Evolutionary conservation across 306 rosid species (phyloP).

Genomic region (Fagus crenata): DNA sequence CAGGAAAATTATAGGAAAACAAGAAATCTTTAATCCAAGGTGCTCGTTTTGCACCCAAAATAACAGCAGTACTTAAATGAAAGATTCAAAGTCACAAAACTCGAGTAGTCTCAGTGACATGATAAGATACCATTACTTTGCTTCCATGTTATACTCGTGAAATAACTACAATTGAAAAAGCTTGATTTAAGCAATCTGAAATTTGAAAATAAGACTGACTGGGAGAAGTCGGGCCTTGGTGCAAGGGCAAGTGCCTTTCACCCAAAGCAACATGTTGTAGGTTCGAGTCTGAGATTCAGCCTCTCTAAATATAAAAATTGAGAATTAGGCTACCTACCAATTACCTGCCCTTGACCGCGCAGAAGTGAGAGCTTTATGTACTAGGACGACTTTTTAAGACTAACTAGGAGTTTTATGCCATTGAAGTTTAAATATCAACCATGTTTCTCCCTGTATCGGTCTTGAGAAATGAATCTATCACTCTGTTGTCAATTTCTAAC

Average conservation of each 20-base stretch:
- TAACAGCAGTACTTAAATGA: background rate
- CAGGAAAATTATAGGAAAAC: constrained; percentile 1
- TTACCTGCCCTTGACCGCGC: too few species aligned
- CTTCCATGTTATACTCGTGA: too few species aligned
- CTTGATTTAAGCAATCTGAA: background rate
- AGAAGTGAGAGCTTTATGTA: too few species aligned
- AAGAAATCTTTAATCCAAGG: constrained; percentile 6
- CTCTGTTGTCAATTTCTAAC: background rate
- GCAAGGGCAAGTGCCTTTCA: too few species aligned
- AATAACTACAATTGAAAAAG: too few species aligned
- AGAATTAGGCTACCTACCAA: too few species aligned
- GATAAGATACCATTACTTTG: background rate
- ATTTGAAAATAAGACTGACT: background rate
- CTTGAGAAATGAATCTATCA: background rate
- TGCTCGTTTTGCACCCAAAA: constrained; percentile 1
- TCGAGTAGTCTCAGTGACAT: background rate
- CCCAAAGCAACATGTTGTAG: too few species aligned
- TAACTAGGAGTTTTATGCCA: background rate
- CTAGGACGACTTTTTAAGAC: too few species aligned
- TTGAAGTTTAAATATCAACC: background rate
- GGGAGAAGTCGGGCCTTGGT: too few species aligned
- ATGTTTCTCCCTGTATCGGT: too few species aligned
- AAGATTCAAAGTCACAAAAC: background rate
- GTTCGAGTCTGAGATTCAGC: too few species aligned
- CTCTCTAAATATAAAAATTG: too few species aligned